Conservation (phyloP, 306 rosid genomes). For the Fragaria nilgerrensis region DNA sequence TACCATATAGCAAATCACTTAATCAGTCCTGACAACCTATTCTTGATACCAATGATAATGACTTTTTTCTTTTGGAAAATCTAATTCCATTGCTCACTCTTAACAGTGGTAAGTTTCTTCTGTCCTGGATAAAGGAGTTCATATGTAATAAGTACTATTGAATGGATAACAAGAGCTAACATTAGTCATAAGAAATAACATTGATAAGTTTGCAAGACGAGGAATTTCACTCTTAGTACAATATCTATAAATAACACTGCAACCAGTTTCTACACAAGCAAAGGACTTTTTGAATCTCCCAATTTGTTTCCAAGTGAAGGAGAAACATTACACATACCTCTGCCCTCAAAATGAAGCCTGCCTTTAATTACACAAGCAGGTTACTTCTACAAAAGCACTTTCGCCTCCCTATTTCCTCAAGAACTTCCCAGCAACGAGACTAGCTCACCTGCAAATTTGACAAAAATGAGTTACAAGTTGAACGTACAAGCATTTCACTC, state of each 20-base stretch:
- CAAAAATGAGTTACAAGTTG: constrained; percentile 2
- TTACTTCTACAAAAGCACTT: constrained; percentile 22
- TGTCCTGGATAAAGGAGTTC: neutral
- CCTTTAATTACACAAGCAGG: constrained; percentile 66
- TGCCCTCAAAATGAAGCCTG: constrained; percentile 68
- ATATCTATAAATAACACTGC: neutral
- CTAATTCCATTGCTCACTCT: no score
- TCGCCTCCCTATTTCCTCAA: constrained; percentile 78
- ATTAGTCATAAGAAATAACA: neutral
- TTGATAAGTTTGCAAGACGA: neutral
- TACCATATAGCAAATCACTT: no score
- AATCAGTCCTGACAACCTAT: no score
- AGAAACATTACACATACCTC: no score
- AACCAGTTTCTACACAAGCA: neutral
- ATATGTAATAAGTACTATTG: no score
- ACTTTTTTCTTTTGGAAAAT: no score
- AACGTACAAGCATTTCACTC: constrained; percentile 12
- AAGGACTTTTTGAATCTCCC: no score
- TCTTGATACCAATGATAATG: no score
- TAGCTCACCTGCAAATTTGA: constrained; percentile 67
- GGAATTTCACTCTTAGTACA: no score
- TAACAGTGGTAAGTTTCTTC: no score
- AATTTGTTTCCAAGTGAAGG: no score
- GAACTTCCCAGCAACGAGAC: constrained; percentile 52
- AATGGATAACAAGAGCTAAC: neutral